These are phyloP conservation scores for Phytopythium oedochilum DNA, from an alignment of 352 stramenopile species.

Conservation along the genomic window DNA sequence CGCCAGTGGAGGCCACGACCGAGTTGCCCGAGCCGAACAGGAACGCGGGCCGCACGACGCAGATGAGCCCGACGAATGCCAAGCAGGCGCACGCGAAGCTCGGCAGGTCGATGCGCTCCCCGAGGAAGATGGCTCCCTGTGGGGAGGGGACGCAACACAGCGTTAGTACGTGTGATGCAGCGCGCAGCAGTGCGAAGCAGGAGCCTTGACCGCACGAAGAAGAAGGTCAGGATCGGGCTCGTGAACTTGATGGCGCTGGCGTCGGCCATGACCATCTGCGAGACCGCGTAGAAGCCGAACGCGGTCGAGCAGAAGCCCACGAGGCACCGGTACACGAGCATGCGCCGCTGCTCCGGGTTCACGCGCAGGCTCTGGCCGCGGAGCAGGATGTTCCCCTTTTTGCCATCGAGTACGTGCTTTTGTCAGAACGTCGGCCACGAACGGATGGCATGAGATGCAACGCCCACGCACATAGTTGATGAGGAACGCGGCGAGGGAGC, in stretches of 20 bases:
- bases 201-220: constrained; percentile 27
- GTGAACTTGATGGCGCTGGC: constrained; percentile 60
- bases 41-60: constrained; percentile 38
- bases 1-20: constrained; percentile 25
- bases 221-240: constrained; percentile 54
- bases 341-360: constrained; percentile 23
- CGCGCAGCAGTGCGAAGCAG: no score
- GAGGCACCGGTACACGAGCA: constrained; percentile 53
- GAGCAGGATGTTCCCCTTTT: constrained; percentile 10
- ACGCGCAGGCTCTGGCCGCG: constrained; percentile 33
- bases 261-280: constrained; percentile 70
- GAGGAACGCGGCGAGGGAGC: constrained; percentile 40
- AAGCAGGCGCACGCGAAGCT: constrained; percentile 28
- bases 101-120: constrained; percentile 37
- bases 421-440: neutral
- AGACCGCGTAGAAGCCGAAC: constrained; percentile 70
- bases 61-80: constrained; percentile 40
- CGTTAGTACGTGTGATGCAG: neutral
- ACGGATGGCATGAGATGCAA: no score
- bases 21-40: constrained; percentile 43
- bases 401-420: no score
- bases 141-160: neutral
- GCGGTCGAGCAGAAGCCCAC: constrained; percentile 55
- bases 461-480: constrained; percentile 59
- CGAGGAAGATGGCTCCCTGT: constrained; percentile 18